phyloP scores from a whole-genome alignment of 306 rosid genomes.

The Cicer arietinum region DNA sequence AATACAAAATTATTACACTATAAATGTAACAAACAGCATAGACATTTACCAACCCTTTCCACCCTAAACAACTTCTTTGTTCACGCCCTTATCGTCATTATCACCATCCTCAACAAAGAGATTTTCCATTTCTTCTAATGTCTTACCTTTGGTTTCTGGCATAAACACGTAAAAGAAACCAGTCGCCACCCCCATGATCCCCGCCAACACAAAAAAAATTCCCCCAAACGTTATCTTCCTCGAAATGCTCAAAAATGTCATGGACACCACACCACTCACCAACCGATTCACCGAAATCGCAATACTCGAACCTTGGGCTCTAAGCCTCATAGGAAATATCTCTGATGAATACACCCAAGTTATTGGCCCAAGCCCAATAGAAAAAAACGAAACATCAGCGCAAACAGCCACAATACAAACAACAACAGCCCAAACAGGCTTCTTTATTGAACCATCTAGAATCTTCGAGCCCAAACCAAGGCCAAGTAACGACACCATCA shows the following conservation, averaged over 20 bases:
- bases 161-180: constrained; percentile 53
- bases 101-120: constrained; percentile 38
- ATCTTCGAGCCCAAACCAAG: constrained; percentile 70
- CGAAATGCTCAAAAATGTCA: constrained; percentile 68
- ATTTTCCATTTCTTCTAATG: constrained; percentile 49
- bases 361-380: constrained; percentile 88
- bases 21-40: not conserved
- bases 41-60: not conserved
- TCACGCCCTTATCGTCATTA: not conserved
- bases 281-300: constrained; percentile 75
- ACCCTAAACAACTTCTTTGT: constrained; percentile 5
- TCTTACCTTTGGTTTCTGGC: constrained; percentile 64
- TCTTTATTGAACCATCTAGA: constrained; percentile 37
- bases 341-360: constrained; percentile 84
- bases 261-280: constrained; percentile 74
- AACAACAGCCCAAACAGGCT: constrained; percentile 66
- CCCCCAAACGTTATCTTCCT: constrained; percentile 68
- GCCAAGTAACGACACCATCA: constrained; percentile 62
- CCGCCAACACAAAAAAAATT: constrained; percentile 59
- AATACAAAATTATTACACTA: not conserved
- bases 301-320: constrained; percentile 84
- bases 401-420: constrained; percentile 65
- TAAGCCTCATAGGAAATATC: constrained; percentile 62
- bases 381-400: constrained; percentile 66
- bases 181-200: constrained; percentile 63